phyloP scores from a whole-genome alignment of 2,329 filamentous ascomycete genomes.

The Colletotrichum coccodes region DNA sequence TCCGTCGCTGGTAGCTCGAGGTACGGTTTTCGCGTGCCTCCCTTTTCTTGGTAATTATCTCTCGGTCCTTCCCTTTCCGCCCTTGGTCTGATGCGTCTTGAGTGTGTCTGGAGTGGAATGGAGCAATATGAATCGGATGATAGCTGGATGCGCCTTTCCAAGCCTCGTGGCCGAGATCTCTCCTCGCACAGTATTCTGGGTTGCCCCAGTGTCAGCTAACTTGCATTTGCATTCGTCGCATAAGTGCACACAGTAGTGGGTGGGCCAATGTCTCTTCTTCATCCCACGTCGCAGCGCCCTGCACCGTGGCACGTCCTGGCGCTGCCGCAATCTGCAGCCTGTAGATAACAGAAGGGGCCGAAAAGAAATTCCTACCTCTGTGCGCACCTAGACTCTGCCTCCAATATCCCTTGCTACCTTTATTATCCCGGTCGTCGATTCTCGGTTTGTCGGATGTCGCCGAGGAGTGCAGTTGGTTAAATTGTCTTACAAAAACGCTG shows the following conservation, averaged over 20 bases:
- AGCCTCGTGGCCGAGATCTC: neutral
- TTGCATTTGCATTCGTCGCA: neutral
- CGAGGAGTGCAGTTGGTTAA: neutral
- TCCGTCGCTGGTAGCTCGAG: neutral
- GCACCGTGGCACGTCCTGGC: conserved; percentile 21
- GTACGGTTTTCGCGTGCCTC: neutral
- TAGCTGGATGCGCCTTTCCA: neutral
- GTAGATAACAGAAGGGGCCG: conserved; percentile 5
- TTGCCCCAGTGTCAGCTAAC: conserved; percentile 13
- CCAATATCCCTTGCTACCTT: conserved; percentile 15
- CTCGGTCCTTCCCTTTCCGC: conserved; percentile 18
- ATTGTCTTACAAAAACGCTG: neutral
- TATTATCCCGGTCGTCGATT: conserved; percentile 5
- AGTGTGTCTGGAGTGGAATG: conserved; percentile 12
- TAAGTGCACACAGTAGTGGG: neutral
- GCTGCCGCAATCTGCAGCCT: conserved; percentile 10
- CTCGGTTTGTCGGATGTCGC: neutral
- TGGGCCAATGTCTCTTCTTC: conserved; percentile 20
- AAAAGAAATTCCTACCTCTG: conserved; percentile 18
- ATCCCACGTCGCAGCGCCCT: conserved; percentile 16
- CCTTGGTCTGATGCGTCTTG: conserved; percentile 11
- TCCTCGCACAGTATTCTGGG: neutral
- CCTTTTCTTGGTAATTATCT: neutral
- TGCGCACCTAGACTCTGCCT: conserved; percentile 7
- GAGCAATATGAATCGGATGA: conserved; percentile 12